Conservation (phyloP, 192 early-diverging fungal genomes). For the Backusella mclennaniae region DNA sequence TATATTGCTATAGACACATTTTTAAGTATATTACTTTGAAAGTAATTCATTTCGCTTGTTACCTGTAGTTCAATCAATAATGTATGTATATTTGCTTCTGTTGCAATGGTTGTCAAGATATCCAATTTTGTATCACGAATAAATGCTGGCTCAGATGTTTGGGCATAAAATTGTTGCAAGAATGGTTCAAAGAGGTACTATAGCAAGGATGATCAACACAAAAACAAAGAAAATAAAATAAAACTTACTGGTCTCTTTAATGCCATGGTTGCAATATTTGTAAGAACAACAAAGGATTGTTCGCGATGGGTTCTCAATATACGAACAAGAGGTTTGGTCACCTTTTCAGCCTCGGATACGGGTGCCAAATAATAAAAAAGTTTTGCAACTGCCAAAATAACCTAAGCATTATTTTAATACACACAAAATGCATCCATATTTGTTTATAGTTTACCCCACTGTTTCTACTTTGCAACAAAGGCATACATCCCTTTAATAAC, state of each 20-base stretch:
- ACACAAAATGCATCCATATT: neutral
- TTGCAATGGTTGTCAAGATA: slow-evolving; percentile 71
- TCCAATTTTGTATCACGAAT: slow-evolving; percentile 83
- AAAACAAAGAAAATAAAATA: neutral
- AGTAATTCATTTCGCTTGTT: neutral
- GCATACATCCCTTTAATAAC: slow-evolving; percentile 62
- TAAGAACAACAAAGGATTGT: slow-evolving; percentile 72
- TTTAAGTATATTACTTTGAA: no score
- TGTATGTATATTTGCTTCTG: slow-evolving; percentile 61
- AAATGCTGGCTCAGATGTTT: slow-evolving; percentile 73
- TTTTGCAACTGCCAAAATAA: slow-evolving; percentile 69
- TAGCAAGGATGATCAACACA: no score
- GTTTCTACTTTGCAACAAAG: slow-evolving; percentile 84
- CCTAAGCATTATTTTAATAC: slow-evolving; percentile 28
- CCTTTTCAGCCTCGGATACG: slow-evolving; percentile 46
- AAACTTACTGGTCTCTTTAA: slow-evolving; percentile 54
- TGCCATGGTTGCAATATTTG: slow-evolving; percentile 77
- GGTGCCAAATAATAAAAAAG: slow-evolving; percentile 69
- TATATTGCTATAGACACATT: slow-evolving; percentile 54
- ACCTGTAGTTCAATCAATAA: slow-evolving; percentile 79
- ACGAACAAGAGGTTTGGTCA: slow-evolving; percentile 75
- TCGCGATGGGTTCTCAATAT: slow-evolving; percentile 73
- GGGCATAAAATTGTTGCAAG: slow-evolving; percentile 79
- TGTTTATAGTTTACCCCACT: slow-evolving; percentile 56
- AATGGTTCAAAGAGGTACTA: slow-evolving; percentile 67